Evolutionary conservation across 1,284 basidiomycete genomes (phyloP), one percentile per base, ranked within the genome.

Genomic region (Fistulina hepatica): DNA sequence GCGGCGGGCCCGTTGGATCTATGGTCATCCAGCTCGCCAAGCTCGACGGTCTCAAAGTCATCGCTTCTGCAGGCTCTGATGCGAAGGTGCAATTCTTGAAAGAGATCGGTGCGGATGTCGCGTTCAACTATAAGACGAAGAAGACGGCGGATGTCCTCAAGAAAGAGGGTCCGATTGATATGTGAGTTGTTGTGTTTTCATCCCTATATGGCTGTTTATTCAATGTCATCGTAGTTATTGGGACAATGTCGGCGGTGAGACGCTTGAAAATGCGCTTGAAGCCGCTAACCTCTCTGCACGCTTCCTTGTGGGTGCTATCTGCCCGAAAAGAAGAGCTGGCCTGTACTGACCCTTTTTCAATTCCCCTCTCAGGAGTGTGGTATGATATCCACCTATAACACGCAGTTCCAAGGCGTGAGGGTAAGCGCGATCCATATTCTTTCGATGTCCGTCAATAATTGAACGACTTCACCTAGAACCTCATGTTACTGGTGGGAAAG

Each of bases 1-100:
- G 72, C 10, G 2, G 75, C 69, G 21, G 76, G 72, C 65, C 35
- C 3, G 41, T 43, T 7, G 21, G 23, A 19, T 19, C 19, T 17
- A 21, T 67, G 13, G 67, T 72, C 11, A 62, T 67, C 19, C 73
- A 84, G 56, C 61, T 81, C n/a, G 77, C 75, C 2, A 81, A 79
- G 44, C 57, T 60, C 5, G 67, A 71, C 9, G 79, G 76, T 0
- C 55, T 76, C 20, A 78, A 76, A 44, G 80, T 86, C 35, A 77
- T 85, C 44, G 81, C 71, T 1, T 80, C 82, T 2, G 78, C 81
- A 0, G 81, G 83, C 1, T 73, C 76, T 0, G 66, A 74, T 6
- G 75, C 77, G 37, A 89, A 88, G 55, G 73, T 79, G 36, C 55
- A 63, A 9, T 79, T 73, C 54, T 64, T 82, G 47, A 70, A 71